A percentile compares a stretch with the other conserved stretches of the same genome.
Evolutionary conservation across 441 rosid genomes (phyloP).

Genomic region (Viola pubescens): DNA sequence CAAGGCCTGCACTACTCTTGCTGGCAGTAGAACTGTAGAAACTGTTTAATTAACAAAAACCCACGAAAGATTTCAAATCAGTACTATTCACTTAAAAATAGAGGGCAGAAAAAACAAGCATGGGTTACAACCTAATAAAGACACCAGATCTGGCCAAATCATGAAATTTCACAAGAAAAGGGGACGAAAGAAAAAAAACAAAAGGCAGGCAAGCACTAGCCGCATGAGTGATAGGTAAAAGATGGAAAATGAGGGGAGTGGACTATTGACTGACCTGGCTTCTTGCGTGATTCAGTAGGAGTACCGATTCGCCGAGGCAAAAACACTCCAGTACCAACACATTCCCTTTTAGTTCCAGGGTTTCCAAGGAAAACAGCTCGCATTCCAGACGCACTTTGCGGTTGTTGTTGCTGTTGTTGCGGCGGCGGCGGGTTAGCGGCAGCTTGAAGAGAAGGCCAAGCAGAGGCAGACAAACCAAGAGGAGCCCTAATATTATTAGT

Average conservation of each 20-base stretch:
- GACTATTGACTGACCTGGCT: conserved; percentile 29
- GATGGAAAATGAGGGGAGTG: too few relatives aligned
- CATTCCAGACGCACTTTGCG: conserved; percentile 39
- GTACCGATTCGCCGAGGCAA: conserved; percentile 51
- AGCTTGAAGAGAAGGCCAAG: conserved; percentile 48
- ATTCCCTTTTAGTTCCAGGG: conserved; percentile 36
- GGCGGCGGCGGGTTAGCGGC: background rate
- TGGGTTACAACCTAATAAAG: too few relatives aligned
- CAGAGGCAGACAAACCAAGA: conserved; percentile 38
- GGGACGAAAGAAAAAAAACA: background rate
- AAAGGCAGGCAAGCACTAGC: too few relatives aligned
- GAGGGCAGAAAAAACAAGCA: background rate
- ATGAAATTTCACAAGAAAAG: background rate
- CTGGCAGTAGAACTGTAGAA: conserved; percentile 59
- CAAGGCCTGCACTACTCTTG: conserved; percentile 63
- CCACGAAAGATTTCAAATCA: background rate
- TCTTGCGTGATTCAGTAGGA: conserved; percentile 36
- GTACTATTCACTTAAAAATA: background rate
- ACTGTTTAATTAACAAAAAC: conserved; percentile 16
- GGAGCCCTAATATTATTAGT: conserved; percentile 11
- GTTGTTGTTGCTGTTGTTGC: conserved; percentile 13
- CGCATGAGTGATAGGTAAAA: too few relatives aligned
- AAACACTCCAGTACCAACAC: conserved; percentile 83
- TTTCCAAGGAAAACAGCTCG: conserved; percentile 49
- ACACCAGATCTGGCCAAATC: background rate